Evolutionary conservation across 75 land plant species (phyloP).

Genomic region (Cryptomeria japonica): DNA sequence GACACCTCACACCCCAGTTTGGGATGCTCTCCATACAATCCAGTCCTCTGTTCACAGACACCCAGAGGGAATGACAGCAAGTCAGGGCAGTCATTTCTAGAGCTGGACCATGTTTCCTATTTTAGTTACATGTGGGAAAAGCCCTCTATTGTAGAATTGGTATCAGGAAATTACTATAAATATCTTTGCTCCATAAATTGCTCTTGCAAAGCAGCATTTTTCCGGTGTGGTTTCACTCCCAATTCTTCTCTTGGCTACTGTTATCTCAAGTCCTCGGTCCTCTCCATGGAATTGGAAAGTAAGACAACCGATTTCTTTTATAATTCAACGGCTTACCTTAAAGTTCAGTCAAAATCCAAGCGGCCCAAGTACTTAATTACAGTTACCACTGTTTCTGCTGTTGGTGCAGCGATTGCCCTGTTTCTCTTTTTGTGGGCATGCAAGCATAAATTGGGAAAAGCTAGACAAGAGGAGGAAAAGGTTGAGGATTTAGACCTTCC

Average conservation of each 20-base stretch:
- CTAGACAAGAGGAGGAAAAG: not conserved
- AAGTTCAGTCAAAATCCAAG: not conserved
- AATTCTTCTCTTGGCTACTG: not conserved
- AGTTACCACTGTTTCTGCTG: not conserved
- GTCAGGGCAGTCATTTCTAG: not conserved
- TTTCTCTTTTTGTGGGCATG: not conserved
- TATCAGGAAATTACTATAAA: conserved; percentile 22
- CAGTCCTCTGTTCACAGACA: not conserved
- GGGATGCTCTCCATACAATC: not conserved
- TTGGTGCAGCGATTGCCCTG: not conserved
- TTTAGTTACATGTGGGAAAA: conserved; percentile 11
- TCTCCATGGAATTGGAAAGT: not conserved
- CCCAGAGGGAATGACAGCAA: not conserved
- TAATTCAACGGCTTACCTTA: not conserved
- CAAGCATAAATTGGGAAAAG: not conserved
- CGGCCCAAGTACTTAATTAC: not conserved
- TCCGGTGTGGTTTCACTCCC: not conserved
- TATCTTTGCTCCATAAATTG: conserved; percentile 14
- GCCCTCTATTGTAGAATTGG: not conserved
- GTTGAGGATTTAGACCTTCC: not conserved
- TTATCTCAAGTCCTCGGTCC: not conserved
- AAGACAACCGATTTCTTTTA: not conserved
- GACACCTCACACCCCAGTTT: not conserved
- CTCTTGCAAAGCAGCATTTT: conserved; percentile 30
- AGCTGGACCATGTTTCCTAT: conserved; percentile 14